phyloP scores from a whole-genome alignment of 179 eudicot genomes.

The Beta lomatogona region DNA sequence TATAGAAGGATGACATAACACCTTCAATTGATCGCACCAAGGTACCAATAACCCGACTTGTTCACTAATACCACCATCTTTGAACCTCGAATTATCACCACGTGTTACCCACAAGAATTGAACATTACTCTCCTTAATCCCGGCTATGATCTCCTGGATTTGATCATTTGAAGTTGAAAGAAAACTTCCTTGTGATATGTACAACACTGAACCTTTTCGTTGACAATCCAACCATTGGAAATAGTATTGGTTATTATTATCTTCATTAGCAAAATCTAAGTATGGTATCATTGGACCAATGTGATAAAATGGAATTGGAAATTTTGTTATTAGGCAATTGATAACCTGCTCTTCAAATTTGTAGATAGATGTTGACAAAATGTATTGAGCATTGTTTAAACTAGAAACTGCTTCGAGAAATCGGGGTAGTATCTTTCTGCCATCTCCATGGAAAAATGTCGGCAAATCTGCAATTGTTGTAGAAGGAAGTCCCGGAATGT shows the following conservation, averaged over 20 bases:
- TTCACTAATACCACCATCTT: too few species aligned
- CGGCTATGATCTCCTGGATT: constrained; percentile 49
- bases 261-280: constrained; percentile 21
- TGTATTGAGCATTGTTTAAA: constrained; percentile 40
- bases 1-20: too few species aligned
- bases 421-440: too few species aligned
- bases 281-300: constrained; percentile 57
- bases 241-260: constrained; percentile 21
- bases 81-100: too few species aligned
- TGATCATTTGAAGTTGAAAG: constrained; percentile 52
- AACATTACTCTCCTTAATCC: constrained; percentile 44
- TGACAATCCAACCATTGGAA: constrained; percentile 60
- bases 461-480: too few species aligned
- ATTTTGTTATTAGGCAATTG: constrained; percentile 33
- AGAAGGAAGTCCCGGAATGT: too few species aligned
- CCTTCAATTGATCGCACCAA: too few species aligned
- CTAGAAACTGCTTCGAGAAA: too few species aligned
- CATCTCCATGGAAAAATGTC: too few species aligned
- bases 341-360: constrained; percentile 53
- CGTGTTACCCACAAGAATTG: too few species aligned
- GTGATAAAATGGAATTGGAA: constrained; percentile 36
- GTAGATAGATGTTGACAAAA: constrained; percentile 47
- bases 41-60: too few species aligned
- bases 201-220: constrained; percentile 54
- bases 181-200: constrained; percentile 64